Base-by-base conservation (phyloP, 1,284 basidiomycete species). In the Microbotryum intermedium region DNA sequence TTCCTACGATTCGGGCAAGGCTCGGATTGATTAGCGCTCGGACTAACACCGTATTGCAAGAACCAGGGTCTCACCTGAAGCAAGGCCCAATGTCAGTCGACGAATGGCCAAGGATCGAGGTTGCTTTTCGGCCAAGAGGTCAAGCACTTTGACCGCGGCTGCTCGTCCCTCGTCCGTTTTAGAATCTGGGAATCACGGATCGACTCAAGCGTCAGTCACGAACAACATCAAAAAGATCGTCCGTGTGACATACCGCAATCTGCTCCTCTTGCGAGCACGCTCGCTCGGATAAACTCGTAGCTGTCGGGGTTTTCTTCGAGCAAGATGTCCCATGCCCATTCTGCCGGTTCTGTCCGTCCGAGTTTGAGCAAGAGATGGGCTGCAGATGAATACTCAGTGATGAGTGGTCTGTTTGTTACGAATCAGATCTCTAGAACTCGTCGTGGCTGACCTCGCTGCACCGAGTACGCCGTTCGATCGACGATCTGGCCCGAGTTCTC, bases 261-360 rank as follows among this genome's bases (percentile, higher is more conserved):
- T 49, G 89, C 76, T 5, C 82, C 84, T 59, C 84, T 81, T 67
- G 83, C 82, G 13, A 76, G 74, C 29, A 95, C 79, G 71, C 86
- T 87, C 3, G 84, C 86, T 34, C 77, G 77, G 77, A 92, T 93
- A 74, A 92, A 91, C 55, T 83, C 82, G 70, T 85, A 82, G 71
- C 82, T 84, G 69, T 97, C 92, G 1, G 90, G 79, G 72, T 97
- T 97, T 72, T 86, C 84, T 60, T 89, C 84, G 57, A 98, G 82
- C 23, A 97, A 77, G 1, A 81, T 78, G 43, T 82, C 79, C 85
- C 90, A 97, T 0, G 87, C 83, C 60, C 84, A 79, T 64, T 87
- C 83, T 0, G 90, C 86, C 53, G 89, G 86, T 2, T 83, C 79
- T 25, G 26, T 55, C 8, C 60, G 57, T 10, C 57, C 58, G 7